Conservation (phyloP, 2,329 filamentous ascomycete species). For the Blumeria graminis region DNA sequence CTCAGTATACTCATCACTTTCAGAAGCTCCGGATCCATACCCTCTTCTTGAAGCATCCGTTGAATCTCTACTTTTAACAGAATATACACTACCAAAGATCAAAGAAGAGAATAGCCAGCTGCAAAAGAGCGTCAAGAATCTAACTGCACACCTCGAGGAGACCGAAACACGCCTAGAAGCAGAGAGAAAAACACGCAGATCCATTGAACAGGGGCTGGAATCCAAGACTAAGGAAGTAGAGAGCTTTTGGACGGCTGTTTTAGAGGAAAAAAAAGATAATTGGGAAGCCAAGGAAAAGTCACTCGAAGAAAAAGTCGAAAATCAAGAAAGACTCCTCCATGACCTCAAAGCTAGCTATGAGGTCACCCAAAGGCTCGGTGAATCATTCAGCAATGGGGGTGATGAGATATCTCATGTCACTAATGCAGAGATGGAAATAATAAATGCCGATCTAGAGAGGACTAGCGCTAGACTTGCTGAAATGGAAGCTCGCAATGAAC, state of each 20-base stretch:
- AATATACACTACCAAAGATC: slow-evolving; percentile 77
- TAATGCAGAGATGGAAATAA: slow-evolving; percentile 80
- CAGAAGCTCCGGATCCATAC: slow-evolving; percentile 90
- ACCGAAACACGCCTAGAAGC: slow-evolving; percentile 57
- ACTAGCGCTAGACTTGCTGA: slow-evolving; percentile 72
- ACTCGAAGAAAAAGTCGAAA: slow-evolving; percentile 81
- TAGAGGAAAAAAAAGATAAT: slow-evolving; percentile 87
- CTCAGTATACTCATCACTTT: slow-evolving; percentile 75
- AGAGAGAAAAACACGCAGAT: slow-evolving; percentile 47
- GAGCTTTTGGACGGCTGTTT: slow-evolving; percentile 64
- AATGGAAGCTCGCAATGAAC: slow-evolving; percentile 82
- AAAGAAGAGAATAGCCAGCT: slow-evolving; percentile 72
- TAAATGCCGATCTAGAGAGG: slow-evolving; percentile 73
- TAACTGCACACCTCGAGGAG: slow-evolving; percentile 64
- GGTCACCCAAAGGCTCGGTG: slow-evolving; percentile 72
- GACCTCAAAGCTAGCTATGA: slow-evolving; percentile 96
- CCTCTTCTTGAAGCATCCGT: slow-evolving; percentile 89
- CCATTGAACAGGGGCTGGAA: slow-evolving; percentile 56
- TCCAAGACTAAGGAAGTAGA: slow-evolving; percentile 72
- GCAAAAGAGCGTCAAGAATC: slow-evolving; percentile 49
- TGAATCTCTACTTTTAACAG: slow-evolving; percentile 73
- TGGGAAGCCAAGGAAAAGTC: slow-evolving; percentile 86
- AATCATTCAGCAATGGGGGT: slow-evolving; percentile 36
- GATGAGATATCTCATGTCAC: slow-evolving; percentile 40
- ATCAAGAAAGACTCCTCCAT: slow-evolving; percentile 72